Conservation (phyloP, 164 flowering plant genomes). For the Saururus chinensis region DNA sequence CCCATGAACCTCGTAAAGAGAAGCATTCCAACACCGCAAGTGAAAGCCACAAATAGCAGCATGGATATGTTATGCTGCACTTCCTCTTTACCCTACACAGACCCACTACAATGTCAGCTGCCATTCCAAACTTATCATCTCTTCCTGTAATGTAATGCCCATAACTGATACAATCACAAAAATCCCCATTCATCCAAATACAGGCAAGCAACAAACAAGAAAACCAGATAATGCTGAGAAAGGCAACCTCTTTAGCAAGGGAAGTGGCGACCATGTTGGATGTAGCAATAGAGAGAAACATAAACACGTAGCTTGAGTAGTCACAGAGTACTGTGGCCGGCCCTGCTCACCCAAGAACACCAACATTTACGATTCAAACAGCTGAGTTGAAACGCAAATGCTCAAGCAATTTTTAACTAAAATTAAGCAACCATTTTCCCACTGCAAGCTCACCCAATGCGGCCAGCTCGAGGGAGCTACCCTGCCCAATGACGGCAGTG, state of each 20-base stretch:
- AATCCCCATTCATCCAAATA: background rate
- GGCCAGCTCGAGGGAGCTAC: slow-evolving; percentile 90
- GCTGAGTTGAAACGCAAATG: background rate
- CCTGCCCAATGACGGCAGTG: slow-evolving; percentile 87
- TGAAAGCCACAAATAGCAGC: slow-evolving; percentile 71
- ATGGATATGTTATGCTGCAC: slow-evolving; percentile 86
- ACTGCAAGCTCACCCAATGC: slow-evolving; percentile 55
- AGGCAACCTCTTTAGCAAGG: slow-evolving; percentile 60
- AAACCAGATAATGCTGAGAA: background rate
- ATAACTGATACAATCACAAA: background rate
- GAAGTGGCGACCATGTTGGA: slow-evolving; percentile 93
- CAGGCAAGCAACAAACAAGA: too few relatives aligned
- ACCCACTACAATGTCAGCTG: background rate
- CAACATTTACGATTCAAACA: too few relatives aligned
- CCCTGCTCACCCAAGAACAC: slow-evolving; percentile 36
- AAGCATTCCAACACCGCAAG: slow-evolving; percentile 71
- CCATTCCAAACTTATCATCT: background rate
- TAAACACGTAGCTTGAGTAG: slow-evolving; percentile 59
- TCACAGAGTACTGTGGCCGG: slow-evolving; percentile 92
- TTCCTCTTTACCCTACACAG: slow-evolving; percentile 51
- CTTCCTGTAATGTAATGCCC: background rate
- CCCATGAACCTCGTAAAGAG: slow-evolving; percentile 61
- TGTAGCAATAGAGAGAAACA: slow-evolving; percentile 93
- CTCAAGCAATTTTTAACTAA: background rate
- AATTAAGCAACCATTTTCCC: background rate